phyloP scores from a whole-genome alignment of 129 eudicot species.

The Artemisia tridentata region DNA sequence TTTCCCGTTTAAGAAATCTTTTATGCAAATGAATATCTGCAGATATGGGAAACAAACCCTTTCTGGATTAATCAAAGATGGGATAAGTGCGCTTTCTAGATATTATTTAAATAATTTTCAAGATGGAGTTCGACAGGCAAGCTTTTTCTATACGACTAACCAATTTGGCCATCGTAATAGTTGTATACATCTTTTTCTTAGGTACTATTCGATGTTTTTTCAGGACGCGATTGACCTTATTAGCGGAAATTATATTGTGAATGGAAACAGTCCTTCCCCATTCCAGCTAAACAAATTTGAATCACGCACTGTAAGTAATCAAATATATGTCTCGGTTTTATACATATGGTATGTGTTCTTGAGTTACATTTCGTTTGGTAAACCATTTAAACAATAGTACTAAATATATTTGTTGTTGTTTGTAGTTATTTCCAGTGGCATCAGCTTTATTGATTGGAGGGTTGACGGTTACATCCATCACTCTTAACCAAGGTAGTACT shows the following conservation, averaged over 20 bases:
- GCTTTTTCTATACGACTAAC: slow-evolving; percentile 21
- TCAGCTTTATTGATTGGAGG: slow-evolving; percentile 91
- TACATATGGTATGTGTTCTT: slow-evolving; percentile 1
- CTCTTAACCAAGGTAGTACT: slow-evolving; percentile 92
- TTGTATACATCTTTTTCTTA: neutral
- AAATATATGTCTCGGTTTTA: slow-evolving; percentile 5
- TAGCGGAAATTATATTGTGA: slow-evolving; percentile 73
- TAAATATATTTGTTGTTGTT: slow-evolving; percentile 7
- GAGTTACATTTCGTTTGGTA: neutral
- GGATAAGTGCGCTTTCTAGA: slow-evolving; percentile 90
- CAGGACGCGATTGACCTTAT: slow-evolving; percentile 98
- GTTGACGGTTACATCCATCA: slow-evolving; percentile 77
- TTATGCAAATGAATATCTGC: slow-evolving; percentile 21
- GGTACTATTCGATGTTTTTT: slow-evolving; percentile 10
- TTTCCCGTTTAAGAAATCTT: neutral
- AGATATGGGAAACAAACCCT: slow-evolving; percentile 94
- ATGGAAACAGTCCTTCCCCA: slow-evolving; percentile 61
- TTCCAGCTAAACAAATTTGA: slow-evolving; percentile 62
- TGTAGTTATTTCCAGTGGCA: slow-evolving; percentile 94
- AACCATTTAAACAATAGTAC: too few species aligned
- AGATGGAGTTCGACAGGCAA: slow-evolving; percentile 93
- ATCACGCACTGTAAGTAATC: slow-evolving; percentile 59
- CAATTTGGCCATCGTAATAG: slow-evolving; percentile 7
- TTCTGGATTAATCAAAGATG: slow-evolving; percentile 78
- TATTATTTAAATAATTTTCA: slow-evolving; percentile 88